Conservation (phyloP, 805 yeast genomes). For the Danielia oregonensis region DNA sequence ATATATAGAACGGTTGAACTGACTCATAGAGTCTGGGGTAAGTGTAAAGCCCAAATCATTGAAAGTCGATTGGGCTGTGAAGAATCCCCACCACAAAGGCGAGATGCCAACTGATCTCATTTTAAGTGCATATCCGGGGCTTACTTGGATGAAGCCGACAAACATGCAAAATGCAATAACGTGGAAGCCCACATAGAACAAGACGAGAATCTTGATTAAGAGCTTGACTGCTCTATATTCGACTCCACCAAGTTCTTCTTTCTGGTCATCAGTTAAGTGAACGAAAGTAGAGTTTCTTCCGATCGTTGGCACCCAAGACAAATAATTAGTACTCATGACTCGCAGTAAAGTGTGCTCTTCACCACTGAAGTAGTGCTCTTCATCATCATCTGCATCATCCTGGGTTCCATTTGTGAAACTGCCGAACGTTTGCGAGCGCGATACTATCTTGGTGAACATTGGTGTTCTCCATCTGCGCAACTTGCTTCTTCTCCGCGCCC, state of each 20-base stretch:
- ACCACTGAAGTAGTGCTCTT: constrained; percentile 14
- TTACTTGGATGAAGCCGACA: constrained; percentile 52
- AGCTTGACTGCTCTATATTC: constrained; percentile 88
- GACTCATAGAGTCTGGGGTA: constrained; percentile 74
- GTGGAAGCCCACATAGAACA: constrained; percentile 77
- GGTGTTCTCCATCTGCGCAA: constrained; percentile 17
- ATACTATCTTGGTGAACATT: constrained; percentile 5
- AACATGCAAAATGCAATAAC: constrained; percentile 49
- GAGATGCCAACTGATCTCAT: constrained; percentile 57
- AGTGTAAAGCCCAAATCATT: constrained; percentile 83
- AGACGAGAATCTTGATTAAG: constrained; percentile 57
- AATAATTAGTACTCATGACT: constrained; percentile 56
- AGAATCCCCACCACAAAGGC: constrained; percentile 93
- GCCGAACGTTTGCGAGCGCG: constrained; percentile 9
- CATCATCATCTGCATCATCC: constrained; percentile 17
- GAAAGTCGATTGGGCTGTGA: constrained; percentile 74
- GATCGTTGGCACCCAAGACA: constrained; percentile 87
- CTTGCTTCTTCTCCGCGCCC: not conserved
- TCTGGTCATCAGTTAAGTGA: constrained; percentile 74
- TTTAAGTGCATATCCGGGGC: constrained; percentile 37
- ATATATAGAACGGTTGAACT: constrained; percentile 63
- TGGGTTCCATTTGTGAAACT: constrained; percentile 13
- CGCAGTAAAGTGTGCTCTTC: constrained; percentile 11
- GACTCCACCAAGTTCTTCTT: constrained; percentile 94
- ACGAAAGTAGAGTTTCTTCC: constrained; percentile 94